Conservation (phyloP, 257 asterid genomes). For the Solanum tarapatanum region DNA sequence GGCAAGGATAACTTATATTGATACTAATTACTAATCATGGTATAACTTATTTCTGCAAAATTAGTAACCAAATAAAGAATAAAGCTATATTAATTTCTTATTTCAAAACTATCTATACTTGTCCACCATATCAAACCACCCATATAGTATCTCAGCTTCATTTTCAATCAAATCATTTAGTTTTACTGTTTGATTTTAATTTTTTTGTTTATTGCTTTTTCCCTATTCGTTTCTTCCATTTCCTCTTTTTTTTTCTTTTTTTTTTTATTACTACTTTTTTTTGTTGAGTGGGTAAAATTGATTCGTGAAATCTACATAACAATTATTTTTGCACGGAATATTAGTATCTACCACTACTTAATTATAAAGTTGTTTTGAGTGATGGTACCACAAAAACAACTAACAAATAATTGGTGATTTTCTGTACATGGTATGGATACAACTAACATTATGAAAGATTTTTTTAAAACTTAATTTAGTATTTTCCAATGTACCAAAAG, state of each 20-base stretch:
- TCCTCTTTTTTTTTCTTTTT: not conserved
- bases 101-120: not conserved
- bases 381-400: not conserved
- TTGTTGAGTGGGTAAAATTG: not conserved
- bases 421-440: not conserved
- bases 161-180: no score
- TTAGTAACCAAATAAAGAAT: not conserved
- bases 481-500: not conserved
- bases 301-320: not conserved
- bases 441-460: not conserved
- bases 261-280: no score
- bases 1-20: not conserved
- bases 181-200: not conserved
- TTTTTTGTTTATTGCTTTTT: not conserved
- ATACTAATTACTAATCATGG: not conserved
- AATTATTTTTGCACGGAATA: not conserved
- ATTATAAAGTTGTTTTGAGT: not conserved
- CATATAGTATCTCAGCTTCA: not conserved
- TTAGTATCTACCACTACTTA: not conserved
- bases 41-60: fast-evolving
- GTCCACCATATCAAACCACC: not conserved
- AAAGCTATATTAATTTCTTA: not conserved
- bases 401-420: not conserved
- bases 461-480: not conserved
- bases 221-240: not conserved